Base-by-base conservation (phyloP, 2,329 filamentous ascomycete species). In the Sporothrix inflata region DNA sequence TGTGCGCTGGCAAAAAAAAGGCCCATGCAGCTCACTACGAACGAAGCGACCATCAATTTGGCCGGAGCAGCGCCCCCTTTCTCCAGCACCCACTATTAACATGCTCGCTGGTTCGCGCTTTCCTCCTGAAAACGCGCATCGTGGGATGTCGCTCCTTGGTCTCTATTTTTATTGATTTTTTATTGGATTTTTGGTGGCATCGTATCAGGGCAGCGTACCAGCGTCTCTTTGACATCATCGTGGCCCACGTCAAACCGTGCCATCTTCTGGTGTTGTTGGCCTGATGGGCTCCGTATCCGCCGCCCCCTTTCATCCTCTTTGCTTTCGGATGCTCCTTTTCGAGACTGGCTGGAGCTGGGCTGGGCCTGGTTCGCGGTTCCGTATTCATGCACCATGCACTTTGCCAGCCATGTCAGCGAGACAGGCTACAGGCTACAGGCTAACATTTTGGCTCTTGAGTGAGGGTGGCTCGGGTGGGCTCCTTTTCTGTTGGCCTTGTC, bases 361-460 rank as follows among this genome's bases (percentile, higher is more conserved):
- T 7, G 38, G 38, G 38, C 38, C n/a, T 8, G 57, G 21, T 45
- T 65, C 34, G 60, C 60, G 60, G 42, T n/a, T 66, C 63, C 63
- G 65, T 68, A 53, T 68, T 68, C 27, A 53, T 68, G 65, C 45
- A 47, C 61, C 11, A 66, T 66, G 55, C 55, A 61, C 30, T 11
- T 65, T 34, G 63, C 42, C 63, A 66, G 42, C 63, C 42, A 66
- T 47, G 63, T 49, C 45, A 66, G 42, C 63, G 40, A 61, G 57
- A 45, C 24, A 47, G 24, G 40, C 63, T 49, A 21, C 30, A 61
- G 55, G 30, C 21, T 53, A 53, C 55, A 34, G 21, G 51, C 21
- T 53, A 19, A 4, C 27, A 57, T 34, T 57, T 61, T 61, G 40
- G 19, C 34, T 61, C 34, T 42, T 61, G n/a, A 42, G 42, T 66